phyloP scores from a whole-genome alignment of 1,284 basidiomycete species.

The Rhodotorula sp. region DNA sequence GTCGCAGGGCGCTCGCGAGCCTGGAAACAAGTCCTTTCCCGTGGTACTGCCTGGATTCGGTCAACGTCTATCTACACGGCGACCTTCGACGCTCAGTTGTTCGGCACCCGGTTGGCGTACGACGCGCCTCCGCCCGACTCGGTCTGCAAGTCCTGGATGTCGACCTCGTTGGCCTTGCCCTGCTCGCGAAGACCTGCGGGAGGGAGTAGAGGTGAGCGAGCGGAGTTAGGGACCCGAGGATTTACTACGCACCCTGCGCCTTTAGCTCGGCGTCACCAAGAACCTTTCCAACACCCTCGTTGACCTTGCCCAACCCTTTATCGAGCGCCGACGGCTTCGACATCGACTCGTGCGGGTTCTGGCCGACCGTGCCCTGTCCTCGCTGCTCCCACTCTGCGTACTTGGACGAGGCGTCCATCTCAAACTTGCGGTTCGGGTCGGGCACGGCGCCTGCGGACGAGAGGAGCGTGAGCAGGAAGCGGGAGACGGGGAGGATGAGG shows the following conservation, averaged over 20 bases:
- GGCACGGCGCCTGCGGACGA: background rate
- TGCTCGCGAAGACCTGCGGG: background rate
- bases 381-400: conserved; percentile 9
- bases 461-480: background rate
- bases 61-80: background rate
- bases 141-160: background rate
- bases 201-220: background rate
- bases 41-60: background rate
- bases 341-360: background rate
- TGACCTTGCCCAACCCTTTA: conserved; percentile 7
- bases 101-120: conserved; percentile 3
- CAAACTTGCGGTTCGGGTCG: background rate
- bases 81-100: background rate
- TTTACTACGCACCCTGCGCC: conserved; percentile 4
- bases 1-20: background rate
- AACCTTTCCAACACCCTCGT: conserved; percentile 4
- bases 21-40: background rate
- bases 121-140: conserved; percentile 1
- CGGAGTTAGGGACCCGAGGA: too few relatives aligned
- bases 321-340: conserved; percentile 4
- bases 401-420: conserved; percentile 1
- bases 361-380: background rate
- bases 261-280: conserved; percentile 9
- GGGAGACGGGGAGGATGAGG: too few relatives aligned
- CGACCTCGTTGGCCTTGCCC: background rate